These are phyloP conservation scores for Lachancea meyersii DNA, from an alignment of 805 yeast genomes.

Conservation along the genomic window DNA sequence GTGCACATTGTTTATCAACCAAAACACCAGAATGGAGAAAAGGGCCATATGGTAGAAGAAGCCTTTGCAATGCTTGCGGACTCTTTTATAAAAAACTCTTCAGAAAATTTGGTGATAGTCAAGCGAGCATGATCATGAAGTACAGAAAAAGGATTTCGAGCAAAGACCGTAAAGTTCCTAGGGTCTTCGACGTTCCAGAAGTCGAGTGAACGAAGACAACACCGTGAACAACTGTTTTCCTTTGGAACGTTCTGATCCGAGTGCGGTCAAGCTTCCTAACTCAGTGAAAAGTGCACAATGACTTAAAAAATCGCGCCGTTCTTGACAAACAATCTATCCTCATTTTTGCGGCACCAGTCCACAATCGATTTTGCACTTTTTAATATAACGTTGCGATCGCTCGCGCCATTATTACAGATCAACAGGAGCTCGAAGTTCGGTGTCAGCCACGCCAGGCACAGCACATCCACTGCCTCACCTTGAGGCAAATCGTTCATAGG, in stretches of 20 bases:
- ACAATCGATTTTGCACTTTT: constrained; percentile 58
- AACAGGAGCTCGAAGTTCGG: constrained; percentile 58
- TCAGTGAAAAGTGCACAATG: background rate
- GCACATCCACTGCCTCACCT: constrained; percentile 21
- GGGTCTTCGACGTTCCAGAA: constrained; percentile 6
- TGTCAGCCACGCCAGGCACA: constrained; percentile 50
- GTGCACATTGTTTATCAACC: constrained; percentile 18
- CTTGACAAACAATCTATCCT: constrained; percentile 62
- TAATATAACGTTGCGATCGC: constrained; percentile 49
- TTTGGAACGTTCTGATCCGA: background rate
- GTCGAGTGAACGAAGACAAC: too few species aligned
- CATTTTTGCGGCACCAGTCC: constrained; percentile 69
- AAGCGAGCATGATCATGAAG: constrained; percentile 15
- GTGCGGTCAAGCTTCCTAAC: too few species aligned
- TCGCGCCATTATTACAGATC: constrained; percentile 47
- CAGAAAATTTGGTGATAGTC: constrained; percentile 31
- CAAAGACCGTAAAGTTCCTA: constrained; percentile 17
- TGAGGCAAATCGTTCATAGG: constrained; percentile 10
- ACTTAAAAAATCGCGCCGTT: constrained; percentile 61
- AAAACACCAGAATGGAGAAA: constrained; percentile 75
- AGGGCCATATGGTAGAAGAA: constrained; percentile 71
- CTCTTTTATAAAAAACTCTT: constrained; percentile 62
- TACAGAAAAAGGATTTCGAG: constrained; percentile 13
- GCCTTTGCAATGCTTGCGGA: constrained; percentile 82
- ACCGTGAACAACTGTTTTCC: background rate